Evolutionary conservation across 345 rosid species (phyloP).

Genomic region (Luvunga scandens): DNA sequence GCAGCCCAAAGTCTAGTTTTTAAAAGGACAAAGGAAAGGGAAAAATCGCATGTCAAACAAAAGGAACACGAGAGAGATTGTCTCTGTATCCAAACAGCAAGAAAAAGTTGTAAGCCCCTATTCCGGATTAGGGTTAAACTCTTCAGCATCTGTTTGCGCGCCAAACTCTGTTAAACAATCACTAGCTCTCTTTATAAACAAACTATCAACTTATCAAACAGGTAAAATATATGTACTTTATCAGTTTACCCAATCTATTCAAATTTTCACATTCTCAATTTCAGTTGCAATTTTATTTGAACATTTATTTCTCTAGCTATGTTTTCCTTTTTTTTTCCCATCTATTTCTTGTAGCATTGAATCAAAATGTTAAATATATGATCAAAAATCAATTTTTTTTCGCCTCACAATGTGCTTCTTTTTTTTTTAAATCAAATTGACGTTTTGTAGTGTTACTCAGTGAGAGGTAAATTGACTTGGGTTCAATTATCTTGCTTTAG

Average conservation of each 20-base stretch:
- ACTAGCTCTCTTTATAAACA: neutral
- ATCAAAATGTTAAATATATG: neutral
- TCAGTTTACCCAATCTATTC: neutral
- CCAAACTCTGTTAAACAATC: conserved; percentile 36
- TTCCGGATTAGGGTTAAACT: conserved; percentile 54
- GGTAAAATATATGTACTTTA: conserved; percentile 9
- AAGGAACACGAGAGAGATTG: neutral
- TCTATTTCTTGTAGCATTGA: neutral
- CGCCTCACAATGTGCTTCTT: neutral
- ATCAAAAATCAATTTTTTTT: neutral
- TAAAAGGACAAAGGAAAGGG: no score
- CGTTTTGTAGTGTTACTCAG: neutral
- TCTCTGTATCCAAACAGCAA: conserved; percentile 54
- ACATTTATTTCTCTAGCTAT: neutral
- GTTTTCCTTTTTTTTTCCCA: neutral
- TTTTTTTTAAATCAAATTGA: neutral
- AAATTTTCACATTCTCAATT: neutral
- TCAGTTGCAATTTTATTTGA: neutral
- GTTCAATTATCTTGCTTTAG: neutral
- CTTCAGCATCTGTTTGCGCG: conserved; percentile 31
- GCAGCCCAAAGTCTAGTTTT: neutral
- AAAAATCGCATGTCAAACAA: neutral
- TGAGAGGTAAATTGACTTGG: neutral
- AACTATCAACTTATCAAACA: conserved; percentile 1
- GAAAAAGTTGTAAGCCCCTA: conserved; percentile 17